phyloP scores from a whole-genome alignment of 2,329 filamentous ascomycete genomes.

The Aciculosporium take region DNA sequence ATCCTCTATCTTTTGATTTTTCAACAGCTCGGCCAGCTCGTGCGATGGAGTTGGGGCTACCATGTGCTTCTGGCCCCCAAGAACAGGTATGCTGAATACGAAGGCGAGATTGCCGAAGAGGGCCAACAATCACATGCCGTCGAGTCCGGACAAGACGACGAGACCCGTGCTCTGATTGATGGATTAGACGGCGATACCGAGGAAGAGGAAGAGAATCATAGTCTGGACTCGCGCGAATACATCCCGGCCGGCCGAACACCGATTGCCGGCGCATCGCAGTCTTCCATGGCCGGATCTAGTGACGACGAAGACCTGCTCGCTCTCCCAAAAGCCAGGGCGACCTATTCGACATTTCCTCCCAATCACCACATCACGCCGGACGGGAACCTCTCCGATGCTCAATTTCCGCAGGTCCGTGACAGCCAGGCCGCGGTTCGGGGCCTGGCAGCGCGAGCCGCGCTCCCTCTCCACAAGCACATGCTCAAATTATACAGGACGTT shows the following conservation, averaged over 20 bases:
- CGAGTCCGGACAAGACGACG: slow-evolving; percentile 26
- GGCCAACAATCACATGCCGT: slow-evolving; percentile 43
- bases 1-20: slow-evolving; percentile 95
- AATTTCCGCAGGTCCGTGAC: slow-evolving; percentile 43
- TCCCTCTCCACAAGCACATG: slow-evolving; percentile 11
- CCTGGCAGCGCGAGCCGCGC: slow-evolving; percentile 17
- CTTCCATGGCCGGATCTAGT: slow-evolving; percentile 34
- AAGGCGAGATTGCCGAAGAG: slow-evolving; percentile 37
- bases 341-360: slow-evolving; percentile 13
- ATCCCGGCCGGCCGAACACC: slow-evolving; percentile 43
- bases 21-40: slow-evolving; percentile 87
- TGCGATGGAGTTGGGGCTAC: slow-evolving; percentile 97
- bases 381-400: slow-evolving; percentile 37
- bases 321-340: slow-evolving; percentile 18
- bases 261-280: slow-evolving; percentile 32
- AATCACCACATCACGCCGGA: slow-evolving; percentile 17
- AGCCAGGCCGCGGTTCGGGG: slow-evolving; percentile 24
- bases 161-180: slow-evolving; percentile 29
- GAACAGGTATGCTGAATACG: slow-evolving; percentile 53
- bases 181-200: slow-evolving; percentile 23
- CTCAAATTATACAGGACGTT: slow-evolving; percentile 21
- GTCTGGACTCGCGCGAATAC: slow-evolving; percentile 32
- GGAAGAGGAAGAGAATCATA: slow-evolving; percentile 21
- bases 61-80: slow-evolving; percentile 84
- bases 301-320: slow-evolving; percentile 24